Percentiles rank a stretch among this genome's conserved stretches.
Conservation (phyloP, 2,329 filamentous ascomycete genomes). For the Leptographium flavum region DNA sequence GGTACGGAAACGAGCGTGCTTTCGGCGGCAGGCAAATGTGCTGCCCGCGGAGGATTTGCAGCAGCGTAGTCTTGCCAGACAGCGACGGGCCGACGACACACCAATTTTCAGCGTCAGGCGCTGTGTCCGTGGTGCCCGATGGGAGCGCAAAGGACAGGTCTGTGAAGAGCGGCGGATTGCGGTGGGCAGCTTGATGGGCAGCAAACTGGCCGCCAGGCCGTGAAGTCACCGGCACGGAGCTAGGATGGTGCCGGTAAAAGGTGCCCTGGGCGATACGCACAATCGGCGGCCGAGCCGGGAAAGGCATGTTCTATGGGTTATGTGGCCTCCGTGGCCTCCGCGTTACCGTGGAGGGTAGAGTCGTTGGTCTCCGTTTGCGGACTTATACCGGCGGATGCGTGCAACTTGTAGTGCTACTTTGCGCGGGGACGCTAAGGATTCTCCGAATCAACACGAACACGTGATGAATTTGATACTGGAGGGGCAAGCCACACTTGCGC, state of each 20-base stretch:
- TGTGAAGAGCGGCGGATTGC: constrained; percentile 60
- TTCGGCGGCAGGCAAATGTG: constrained; percentile 62
- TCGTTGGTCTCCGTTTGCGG: too few species aligned
- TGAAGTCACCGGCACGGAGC: constrained; percentile 3
- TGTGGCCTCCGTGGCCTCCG: too few species aligned
- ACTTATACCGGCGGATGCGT: too few species aligned
- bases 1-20: constrained; percentile 64
- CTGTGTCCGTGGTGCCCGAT: constrained; percentile 26
- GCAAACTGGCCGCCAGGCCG: constrained; percentile 14
- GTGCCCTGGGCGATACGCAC: constrained; percentile 65
- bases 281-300: constrained; percentile 35
- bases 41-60: constrained; percentile 64
- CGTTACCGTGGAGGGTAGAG: too few species aligned
- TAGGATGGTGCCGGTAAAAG: constrained; percentile 67
- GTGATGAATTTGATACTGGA: background rate
- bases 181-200: constrained; percentile 20
- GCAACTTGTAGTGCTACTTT: too few species aligned
- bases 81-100: constrained; percentile 69
- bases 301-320: too few species aligned
- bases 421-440: background rate
- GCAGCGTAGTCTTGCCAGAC: constrained; percentile 66
- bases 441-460: background rate
- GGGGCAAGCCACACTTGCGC: background rate
- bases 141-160: constrained; percentile 57
- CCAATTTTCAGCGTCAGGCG: constrained; percentile 45